phyloP scores from a whole-genome alignment of 768 basidiomycete genomes.

The Lentinula edodes region DNA sequence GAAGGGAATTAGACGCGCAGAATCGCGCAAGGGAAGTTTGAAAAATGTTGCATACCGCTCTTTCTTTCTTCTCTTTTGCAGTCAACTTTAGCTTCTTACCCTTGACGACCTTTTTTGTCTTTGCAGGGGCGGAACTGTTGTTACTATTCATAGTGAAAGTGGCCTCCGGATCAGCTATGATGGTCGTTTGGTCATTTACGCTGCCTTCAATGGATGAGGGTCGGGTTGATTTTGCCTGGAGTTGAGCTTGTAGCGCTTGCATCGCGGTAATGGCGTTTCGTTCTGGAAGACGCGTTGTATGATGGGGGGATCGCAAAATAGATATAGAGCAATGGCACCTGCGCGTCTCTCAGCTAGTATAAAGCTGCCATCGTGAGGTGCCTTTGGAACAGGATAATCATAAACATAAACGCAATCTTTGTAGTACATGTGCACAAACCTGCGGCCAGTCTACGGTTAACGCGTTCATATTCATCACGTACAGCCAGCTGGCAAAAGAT shows the following conservation, averaged over 20 bases:
- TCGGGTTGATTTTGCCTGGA: slow-evolving; percentile 26
- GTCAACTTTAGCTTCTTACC: slow-evolving; percentile 59
- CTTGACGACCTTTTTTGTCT: slow-evolving; percentile 49
- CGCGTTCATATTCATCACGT: slow-evolving; percentile 91
- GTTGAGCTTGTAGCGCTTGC: slow-evolving; percentile 40
- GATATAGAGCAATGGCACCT: slow-evolving; percentile 29
- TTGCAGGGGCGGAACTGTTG: slow-evolving; percentile 32
- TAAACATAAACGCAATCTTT: not conserved
- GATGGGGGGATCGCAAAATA: not conserved
- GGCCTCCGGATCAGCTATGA: slow-evolving; percentile 33
- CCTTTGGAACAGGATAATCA: slow-evolving; percentile 27
- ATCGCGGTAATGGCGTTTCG: slow-evolving; percentile 53
- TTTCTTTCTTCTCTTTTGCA: slow-evolving; percentile 80
- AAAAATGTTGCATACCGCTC: slow-evolving; percentile 42
- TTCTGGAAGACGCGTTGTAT: slow-evolving; percentile 33
- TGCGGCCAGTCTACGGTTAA: slow-evolving; percentile 92
- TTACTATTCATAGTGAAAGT: slow-evolving; percentile 35
- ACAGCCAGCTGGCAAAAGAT: slow-evolving; percentile 86
- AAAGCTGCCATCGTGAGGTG: slow-evolving; percentile 58
- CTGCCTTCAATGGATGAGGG: slow-evolving; percentile 18
- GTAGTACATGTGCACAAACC: slow-evolving; percentile 32
- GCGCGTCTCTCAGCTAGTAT: slow-evolving; percentile 52
- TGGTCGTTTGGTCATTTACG: slow-evolving; percentile 15
- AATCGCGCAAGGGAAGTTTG: not conserved
- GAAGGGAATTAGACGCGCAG: not conserved